Base-by-base conservation (phyloP, 2,329 filamentous ascomycete genomes). In the Arthrobotrys entomopaga region DNA sequence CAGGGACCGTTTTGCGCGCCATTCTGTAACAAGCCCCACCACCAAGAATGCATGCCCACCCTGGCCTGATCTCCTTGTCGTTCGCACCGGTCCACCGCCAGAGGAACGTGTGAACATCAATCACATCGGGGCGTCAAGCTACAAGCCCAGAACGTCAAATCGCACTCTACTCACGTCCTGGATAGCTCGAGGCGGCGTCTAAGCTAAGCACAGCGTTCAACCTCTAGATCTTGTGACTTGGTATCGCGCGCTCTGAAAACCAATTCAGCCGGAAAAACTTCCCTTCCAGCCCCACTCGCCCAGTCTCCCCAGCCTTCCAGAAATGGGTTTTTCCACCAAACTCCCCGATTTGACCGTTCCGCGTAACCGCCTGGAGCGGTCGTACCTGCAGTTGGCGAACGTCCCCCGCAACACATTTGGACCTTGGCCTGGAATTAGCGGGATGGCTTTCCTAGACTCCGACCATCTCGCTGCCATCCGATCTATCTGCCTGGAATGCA, bases 231-330 rank as follows among this genome's bases (percentile, higher is more conserved):
- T 69, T 69, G 65, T 69, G 65, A 69, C 65, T 52, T 19, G 48
- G n/a, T 20, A 50, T 34, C 57, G 29, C 16, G 65, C 48, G 20
- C 46, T 49, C 15, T n/a, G 40, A 43, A 52, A 61, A 52, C 58
- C 56, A 74, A 74, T 67, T 74, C 70, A 74, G 63, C 70, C 70
- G 70, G 66, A 75, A 76, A 77, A 74, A 71, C 66, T 34, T 29
- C 49, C 74, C 53, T 34, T 34, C 15, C 34, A 40, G 46, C 50
- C 43, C 73, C 58, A 65, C 53, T 24, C 43, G 48, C 20, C 72
- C 48, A 65, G 52, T 24, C 50, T 48, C 20, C 72, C 53, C 60
- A 56, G 50, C 60, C 38, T 57, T 48, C 50, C 61, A 26, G 57
- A 65, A 52, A 60, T 59, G 22, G 69, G 61, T 50, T 73, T 63